These are phyloP conservation scores for Heterotrichella gracilis DNA, from an alignment of 352 stramenopile species.

Conservation along the genomic window DNA sequence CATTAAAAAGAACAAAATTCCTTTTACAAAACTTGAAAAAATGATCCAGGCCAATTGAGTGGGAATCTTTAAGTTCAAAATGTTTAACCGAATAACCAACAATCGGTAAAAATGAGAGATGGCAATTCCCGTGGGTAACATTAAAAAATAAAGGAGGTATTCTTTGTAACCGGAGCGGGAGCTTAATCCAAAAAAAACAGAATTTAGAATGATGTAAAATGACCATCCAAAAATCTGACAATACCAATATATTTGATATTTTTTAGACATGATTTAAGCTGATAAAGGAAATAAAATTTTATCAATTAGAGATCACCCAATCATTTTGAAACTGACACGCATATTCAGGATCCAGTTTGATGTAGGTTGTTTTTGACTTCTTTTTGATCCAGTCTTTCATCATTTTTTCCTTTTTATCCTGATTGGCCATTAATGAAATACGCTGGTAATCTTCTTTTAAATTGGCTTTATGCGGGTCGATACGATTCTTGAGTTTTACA, in stretches of 20 bases:
- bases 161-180: not conserved
- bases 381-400: not conserved
- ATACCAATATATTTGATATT: conserved; percentile 1
- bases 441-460: not conserved
- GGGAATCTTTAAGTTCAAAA: not conserved
- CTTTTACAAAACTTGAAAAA: conserved; percentile 7
- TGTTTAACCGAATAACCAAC: not conserved
- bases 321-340: not conserved
- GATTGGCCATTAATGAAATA: not conserved
- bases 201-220: not conserved
- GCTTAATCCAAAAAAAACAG: not conserved
- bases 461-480: conserved; percentile 1
- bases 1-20: not conserved
- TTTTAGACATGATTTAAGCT: not conserved
- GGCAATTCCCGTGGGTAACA: not conserved
- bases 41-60: not conserved
- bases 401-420: not conserved
- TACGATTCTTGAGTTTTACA: not conserved
- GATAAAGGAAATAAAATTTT: no score
- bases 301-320: not conserved
- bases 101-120: not conserved
- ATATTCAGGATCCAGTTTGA: not conserved
- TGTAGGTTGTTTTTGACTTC: not conserved
- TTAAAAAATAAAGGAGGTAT: not conserved
- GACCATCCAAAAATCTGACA: not conserved